phyloP scores from a whole-genome alignment of 2,329 filamentous ascomycete species.

The Fusarium dlaminii region DNA sequence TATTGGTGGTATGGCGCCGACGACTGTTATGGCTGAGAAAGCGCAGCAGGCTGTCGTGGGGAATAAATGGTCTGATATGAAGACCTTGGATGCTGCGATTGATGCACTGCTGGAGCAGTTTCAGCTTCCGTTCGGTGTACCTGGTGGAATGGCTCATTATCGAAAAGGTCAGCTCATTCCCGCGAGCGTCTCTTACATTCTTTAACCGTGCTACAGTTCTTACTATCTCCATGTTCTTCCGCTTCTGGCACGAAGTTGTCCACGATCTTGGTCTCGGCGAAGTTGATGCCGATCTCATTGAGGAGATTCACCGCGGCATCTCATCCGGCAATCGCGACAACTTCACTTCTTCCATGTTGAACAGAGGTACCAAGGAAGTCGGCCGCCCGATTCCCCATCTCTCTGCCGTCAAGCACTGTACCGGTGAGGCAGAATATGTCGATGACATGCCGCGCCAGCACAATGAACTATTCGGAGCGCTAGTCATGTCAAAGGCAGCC shows the following conservation, averaged over 20 bases:
- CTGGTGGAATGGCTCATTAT: background rate
- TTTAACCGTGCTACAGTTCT: background rate
- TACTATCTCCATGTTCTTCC: background rate
- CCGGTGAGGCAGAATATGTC: background rate
- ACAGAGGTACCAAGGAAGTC: background rate
- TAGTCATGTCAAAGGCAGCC: background rate
- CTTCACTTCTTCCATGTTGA: background rate
- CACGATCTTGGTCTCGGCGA: background rate
- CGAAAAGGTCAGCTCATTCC: background rate
- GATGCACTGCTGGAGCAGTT: background rate
- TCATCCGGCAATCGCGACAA: background rate
- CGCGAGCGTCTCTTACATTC: rapidly evolving
- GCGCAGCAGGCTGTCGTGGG: background rate
- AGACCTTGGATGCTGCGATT: background rate
- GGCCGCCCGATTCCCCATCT: background rate
- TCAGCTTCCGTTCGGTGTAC: background rate
- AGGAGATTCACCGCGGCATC: background rate
- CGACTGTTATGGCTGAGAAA: background rate
- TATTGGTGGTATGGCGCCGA: background rate
- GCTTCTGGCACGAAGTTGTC: background rate
- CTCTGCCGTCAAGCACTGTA: background rate
- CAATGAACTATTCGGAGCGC: background rate
- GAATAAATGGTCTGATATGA: background rate
- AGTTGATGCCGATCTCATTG: background rate
- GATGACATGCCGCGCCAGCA: background rate